Conservation (phyloP, 176 grass and related monocot species). For the Oryza glumipatula region DNA sequence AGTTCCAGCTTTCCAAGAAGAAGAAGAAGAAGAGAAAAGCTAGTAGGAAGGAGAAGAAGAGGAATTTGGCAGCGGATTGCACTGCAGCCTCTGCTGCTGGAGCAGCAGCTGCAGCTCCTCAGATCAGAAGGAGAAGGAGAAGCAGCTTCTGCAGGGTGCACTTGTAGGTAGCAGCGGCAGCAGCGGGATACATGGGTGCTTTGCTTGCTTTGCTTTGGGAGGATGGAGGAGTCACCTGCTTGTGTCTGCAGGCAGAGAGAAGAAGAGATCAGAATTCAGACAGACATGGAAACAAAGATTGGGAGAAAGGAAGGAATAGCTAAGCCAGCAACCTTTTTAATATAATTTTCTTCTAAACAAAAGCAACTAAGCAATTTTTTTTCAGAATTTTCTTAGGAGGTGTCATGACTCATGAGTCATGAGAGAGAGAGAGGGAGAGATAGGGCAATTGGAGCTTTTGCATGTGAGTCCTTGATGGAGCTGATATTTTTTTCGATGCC, state of each 20-base stretch:
- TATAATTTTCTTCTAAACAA: not conserved
- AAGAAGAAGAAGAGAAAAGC: slow-evolving; percentile 4
- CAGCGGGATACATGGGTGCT: slow-evolving; percentile 32
- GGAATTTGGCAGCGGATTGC: slow-evolving; percentile 50
- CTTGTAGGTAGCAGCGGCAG: slow-evolving; percentile 15
- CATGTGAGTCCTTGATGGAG: slow-evolving; percentile 18
- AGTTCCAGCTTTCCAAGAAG: slow-evolving; percentile 25
- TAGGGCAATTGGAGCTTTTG: not conserved
- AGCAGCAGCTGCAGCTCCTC: not conserved
- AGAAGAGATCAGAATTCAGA: slow-evolving; percentile 7
- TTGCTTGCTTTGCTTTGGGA: slow-evolving; percentile 22
- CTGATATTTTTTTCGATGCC: not conserved
- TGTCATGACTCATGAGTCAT: not conserved
- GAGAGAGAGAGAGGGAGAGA: not conserved
- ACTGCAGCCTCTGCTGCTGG: slow-evolving; percentile 48
- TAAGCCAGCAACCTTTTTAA: slow-evolving; percentile 19
- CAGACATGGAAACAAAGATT: slow-evolving; percentile 19
- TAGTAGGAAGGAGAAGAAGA: slow-evolving; percentile 2
- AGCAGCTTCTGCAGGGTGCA: not conserved
- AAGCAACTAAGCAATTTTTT: too few species aligned
- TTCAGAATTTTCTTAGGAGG: not conserved
- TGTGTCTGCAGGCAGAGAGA: slow-evolving; percentile 21
- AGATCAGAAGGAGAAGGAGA: slow-evolving; percentile 15
- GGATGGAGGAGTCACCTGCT: slow-evolving; percentile 30
- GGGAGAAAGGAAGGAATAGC: slow-evolving; percentile 45